Percentiles rank a stretch among this genome's conserved stretches.
Conservation (phyloP, 768 basidiomycete genomes). For the Hygrocybe coccinea region DNA sequence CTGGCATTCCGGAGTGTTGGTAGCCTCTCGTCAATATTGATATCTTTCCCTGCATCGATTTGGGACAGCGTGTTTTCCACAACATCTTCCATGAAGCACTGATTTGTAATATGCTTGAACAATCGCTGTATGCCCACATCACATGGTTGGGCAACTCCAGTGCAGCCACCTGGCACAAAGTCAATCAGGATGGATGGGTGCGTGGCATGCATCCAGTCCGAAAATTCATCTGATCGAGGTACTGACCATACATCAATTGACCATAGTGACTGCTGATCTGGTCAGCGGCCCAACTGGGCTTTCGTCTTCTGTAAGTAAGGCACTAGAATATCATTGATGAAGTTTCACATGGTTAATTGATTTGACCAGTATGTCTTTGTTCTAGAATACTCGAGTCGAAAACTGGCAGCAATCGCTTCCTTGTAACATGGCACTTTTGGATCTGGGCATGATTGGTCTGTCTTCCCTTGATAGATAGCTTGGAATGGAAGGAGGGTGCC, state of each 20-base stretch:
- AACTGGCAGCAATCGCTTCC: slow-evolving; percentile 17
- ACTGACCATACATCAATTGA: slow-evolving; percentile 38
- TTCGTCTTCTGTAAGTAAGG: slow-evolving; percentile 18
- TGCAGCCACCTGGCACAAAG: slow-evolving; percentile 34
- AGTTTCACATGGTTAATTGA: slow-evolving; percentile 16
- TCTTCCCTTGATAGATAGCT: slow-evolving; percentile 29
- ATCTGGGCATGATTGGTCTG: slow-evolving; percentile 18
- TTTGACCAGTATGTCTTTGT: slow-evolving; percentile 28
- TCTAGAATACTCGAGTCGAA: slow-evolving; percentile 19
- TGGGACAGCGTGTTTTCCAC: neutral
- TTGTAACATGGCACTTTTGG: slow-evolving; percentile 13
- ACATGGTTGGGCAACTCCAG: too few relatives aligned
- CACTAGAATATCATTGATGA: slow-evolving; percentile 23
- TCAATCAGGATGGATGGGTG: slow-evolving; percentile 27
- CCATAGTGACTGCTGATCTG: slow-evolving; percentile 22
- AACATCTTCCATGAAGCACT: slow-evolving; percentile 11
- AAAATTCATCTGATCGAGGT: slow-evolving; percentile 35
- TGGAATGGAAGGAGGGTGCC: too few relatives aligned
- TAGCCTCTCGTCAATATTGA: neutral
- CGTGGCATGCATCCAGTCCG: slow-evolving; percentile 25
- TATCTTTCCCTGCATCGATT: neutral
- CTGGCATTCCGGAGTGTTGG: slow-evolving; percentile 5
- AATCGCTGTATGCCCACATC: too few relatives aligned
- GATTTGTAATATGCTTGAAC: too few relatives aligned
- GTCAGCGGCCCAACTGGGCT: slow-evolving; percentile 5